Base-by-base conservation (phyloP, 768 basidiomycete species). In the Kwoniella dendrophila region DNA sequence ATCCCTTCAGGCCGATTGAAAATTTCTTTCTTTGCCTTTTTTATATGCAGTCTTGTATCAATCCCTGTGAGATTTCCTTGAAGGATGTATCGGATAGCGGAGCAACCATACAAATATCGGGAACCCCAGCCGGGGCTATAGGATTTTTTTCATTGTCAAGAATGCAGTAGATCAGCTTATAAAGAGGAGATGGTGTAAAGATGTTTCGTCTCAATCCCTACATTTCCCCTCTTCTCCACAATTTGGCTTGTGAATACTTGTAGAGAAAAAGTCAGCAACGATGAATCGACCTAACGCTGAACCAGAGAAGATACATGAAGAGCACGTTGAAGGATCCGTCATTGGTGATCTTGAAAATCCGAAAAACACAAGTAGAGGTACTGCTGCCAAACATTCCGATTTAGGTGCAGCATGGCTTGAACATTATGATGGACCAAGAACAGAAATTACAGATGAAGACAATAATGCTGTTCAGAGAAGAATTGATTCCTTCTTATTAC, bases 391-490 rank as follows among this genome's bases (percentile, higher is more conserved):
- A 49, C 7, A 49, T 27, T 49, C 47, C 24, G 47, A 49, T 49
- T 29, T 49, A 29, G 47, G 47, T 49, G 47, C 47, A 14, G 47
- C 47, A 7, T 49, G 47, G 47, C 47, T 49, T 3, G 29, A 8
- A 14, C 24, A 29, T 11, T 49, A 49, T n/a, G n/a, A 8, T 22
- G 47, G 47, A 14, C 47, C 29, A 11, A 49, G 47, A n/a, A 49
- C 29, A 7, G 41, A 57, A 18, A 57, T 57, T 16, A 57, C 56
- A 0, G 56, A 57, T 22, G 56, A 44, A 20, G 56, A 57, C 14
- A 57, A 47, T 30, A 33, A 45, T 1, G 41, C 56, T 6, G 56
- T 57, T 22, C 5, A 43, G 26, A 33, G 32, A 32, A 57, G 33
- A 29, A 43, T 57, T 24, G 43, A 43, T 57, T 12, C 32, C n/a